Base-by-base conservation (phyloP, 1,284 basidiomycete species). In the Pterula multifida region DNA sequence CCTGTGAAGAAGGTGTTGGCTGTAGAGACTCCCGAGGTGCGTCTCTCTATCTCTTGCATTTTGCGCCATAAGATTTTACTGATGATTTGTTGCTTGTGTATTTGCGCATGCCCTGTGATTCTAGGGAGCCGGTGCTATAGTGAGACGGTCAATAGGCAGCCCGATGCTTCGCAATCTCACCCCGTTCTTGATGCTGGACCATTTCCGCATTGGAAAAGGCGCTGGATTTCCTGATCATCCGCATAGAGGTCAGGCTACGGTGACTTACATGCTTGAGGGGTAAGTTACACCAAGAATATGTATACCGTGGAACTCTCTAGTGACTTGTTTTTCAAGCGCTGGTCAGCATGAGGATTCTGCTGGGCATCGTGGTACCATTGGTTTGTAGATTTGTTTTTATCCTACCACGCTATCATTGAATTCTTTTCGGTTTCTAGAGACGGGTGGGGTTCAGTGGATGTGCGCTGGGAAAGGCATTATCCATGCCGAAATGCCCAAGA, bases 391-490 rank as follows among this genome's bases (percentile, higher is more conserved):
- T 9, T 17, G 1, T 17, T 39, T 45, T 21, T 21, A 24, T 24
- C n/a, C 17, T 35, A 26, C 12, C 21, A 32, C 9, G 17, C 35
- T 19, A 15, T 13, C 3, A 21, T 3, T 45, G 19, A 49, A 45
- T 25, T 24, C 45, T 49, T 26, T 32, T 48, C 28, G 17, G 28
- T 26, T 9, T 49, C n/a, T 49, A 72, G 79, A 80, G 44, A 67
- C 84, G 3, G 93, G 94, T 4, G 92, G 90, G 51, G 82, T 95
- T 2, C 93, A 96, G 61, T 96, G 91, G 90, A 96, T 96, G 92
- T 85, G 81, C 60, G 92, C 91, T 11, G 89, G 87, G 54, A 66
- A 68, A 58, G 78, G 77, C 59, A 85, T 87, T 60, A 84, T 92
- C 51, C 89, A 92, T 59, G 83, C 86, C 2, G 90, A 90, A 67